Evolutionary conservation across 257 asterid genomes (phyloP).

Genomic region (Ballota nigra): DNA sequence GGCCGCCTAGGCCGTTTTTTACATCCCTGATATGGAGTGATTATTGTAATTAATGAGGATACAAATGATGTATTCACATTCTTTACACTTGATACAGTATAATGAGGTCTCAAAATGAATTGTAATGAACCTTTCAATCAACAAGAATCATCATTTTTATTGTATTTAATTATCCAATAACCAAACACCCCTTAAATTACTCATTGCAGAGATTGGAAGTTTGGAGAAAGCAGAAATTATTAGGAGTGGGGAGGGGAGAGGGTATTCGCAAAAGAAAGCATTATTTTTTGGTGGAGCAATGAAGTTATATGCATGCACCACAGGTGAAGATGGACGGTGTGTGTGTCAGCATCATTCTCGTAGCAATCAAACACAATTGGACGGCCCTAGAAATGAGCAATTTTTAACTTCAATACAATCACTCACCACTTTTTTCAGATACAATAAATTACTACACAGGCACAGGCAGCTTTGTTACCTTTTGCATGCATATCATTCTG

Average conservation of each 20-base stretch:
- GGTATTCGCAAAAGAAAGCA: not conserved
- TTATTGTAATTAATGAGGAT: not conserved
- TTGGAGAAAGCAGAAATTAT: not conserved
- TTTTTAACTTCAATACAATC: conserved; percentile 1
- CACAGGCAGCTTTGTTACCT: not conserved
- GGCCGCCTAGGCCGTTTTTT: too few relatives aligned
- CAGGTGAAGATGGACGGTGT: conserved; percentile 15
- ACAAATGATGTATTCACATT: too few relatives aligned
- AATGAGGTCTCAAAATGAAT: too few relatives aligned
- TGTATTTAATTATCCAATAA: not conserved
- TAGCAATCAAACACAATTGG: conserved; percentile 8
- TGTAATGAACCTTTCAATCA: too few relatives aligned
- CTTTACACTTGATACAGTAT: too few relatives aligned
- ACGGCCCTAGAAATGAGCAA: conserved; percentile 20
- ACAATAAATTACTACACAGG: not conserved
- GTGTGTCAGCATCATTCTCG: conserved; percentile 19
- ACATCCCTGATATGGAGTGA: too few relatives aligned
- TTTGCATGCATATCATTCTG: conserved; percentile 15
- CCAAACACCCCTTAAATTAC: too few relatives aligned
- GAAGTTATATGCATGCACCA: conserved; percentile 13
- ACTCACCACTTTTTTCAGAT: conserved; percentile 2
- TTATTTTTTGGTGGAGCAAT: not conserved
- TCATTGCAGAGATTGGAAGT: too few relatives aligned
- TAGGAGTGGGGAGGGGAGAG: conserved; percentile 1
- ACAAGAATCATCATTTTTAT: too few relatives aligned